Evolutionary conservation across 208 protist species (phyloP).

Genomic region (Angomonas desouzai): DNA sequence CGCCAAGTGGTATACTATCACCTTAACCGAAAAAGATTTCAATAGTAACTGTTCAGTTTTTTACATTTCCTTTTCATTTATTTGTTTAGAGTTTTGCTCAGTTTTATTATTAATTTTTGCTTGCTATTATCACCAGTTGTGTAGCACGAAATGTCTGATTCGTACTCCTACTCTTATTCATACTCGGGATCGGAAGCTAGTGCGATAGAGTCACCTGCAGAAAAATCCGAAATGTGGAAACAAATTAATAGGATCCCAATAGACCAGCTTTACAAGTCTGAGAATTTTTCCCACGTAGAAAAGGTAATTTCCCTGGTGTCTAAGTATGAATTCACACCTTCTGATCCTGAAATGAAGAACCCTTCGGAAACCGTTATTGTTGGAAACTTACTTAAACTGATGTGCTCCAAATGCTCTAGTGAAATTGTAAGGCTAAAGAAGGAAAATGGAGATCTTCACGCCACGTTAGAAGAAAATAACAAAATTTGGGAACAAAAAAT

Average conservation of each 20-base stretch:
- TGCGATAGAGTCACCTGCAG: slow-evolving; percentile 8
- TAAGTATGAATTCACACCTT: slow-evolving; percentile 41
- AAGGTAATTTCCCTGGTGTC: slow-evolving; percentile 53
- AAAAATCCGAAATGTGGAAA: slow-evolving; percentile 44
- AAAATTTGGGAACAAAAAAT: slow-evolving; percentile 18
- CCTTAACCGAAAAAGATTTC: too few relatives aligned
- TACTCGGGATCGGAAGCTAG: slow-evolving; percentile 12
- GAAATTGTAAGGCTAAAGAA: slow-evolving; percentile 29
- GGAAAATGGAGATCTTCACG: slow-evolving; percentile 12
- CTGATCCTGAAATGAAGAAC: slow-evolving; percentile 61
- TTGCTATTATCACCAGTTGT: not conserved
- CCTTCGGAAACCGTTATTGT: slow-evolving; percentile 47
- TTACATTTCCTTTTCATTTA: not conserved
- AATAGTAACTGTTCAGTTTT: not conserved
- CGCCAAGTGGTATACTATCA: too few relatives aligned
- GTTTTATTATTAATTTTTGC: slow-evolving; percentile 1
- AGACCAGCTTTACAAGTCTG: slow-evolving; percentile 51
- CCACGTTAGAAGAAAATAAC: slow-evolving; percentile 17
- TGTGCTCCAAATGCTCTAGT: slow-evolving; percentile 36
- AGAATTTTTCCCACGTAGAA: slow-evolving; percentile 48
- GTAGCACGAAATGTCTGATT: not conserved
- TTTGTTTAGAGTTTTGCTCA: not conserved
- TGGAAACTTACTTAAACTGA: slow-evolving; percentile 53
- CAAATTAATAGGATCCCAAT: slow-evolving; percentile 74
- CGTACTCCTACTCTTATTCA: slow-evolving; percentile 19